These are phyloP conservation scores for Fragaria vesca DNA, from an alignment of 306 rosid species.

Conservation along the genomic window DNA sequence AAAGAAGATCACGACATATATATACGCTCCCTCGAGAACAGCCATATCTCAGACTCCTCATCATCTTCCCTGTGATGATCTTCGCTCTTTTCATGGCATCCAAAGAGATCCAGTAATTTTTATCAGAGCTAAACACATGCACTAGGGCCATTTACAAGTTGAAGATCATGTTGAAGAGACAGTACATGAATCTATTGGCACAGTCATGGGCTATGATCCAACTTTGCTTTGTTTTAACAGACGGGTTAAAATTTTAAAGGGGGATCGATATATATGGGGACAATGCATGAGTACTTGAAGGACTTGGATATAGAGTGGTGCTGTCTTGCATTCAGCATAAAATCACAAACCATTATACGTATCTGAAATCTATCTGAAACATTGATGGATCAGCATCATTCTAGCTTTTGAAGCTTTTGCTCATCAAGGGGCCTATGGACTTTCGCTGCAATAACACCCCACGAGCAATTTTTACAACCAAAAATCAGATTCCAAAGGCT, in stretches of 20 bases:
- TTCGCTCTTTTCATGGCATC: slow-evolving; percentile 58
- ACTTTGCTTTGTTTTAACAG: slow-evolving; percentile 30
- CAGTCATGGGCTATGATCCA: slow-evolving; percentile 30
- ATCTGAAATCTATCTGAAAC: slow-evolving; percentile 21
- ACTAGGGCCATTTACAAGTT: not conserved
- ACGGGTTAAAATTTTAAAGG: slow-evolving; percentile 23
- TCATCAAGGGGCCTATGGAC: slow-evolving; percentile 36
- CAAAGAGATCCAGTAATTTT: slow-evolving; percentile 36
- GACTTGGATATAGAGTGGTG: slow-evolving; percentile 44
- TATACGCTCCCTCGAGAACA: slow-evolving; percentile 66
- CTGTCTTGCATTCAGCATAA: slow-evolving; percentile 82
- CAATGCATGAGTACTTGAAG: slow-evolving; percentile 39
- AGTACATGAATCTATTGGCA: slow-evolving; percentile 15
- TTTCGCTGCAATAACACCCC: slow-evolving; percentile 52
- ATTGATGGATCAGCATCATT: slow-evolving; percentile 46
- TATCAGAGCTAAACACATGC: slow-evolving; percentile 18
- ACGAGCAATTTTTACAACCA: slow-evolving; percentile 50
- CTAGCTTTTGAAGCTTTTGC: slow-evolving; percentile 64
- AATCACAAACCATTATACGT: slow-evolving; percentile 49
- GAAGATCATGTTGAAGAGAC: slow-evolving; percentile 19
- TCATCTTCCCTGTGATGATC: slow-evolving; percentile 33
- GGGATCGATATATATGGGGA: slow-evolving; percentile 27
- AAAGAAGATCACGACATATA: slow-evolving; percentile 40
- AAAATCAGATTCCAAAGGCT: slow-evolving; percentile 36
- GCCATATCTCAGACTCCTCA: slow-evolving; percentile 11